Evolutionary conservation across 2,329 filamentous ascomycete species (phyloP), one percentile per base, ranked within the genome.

Genomic region (Xylaria sp.): DNA sequence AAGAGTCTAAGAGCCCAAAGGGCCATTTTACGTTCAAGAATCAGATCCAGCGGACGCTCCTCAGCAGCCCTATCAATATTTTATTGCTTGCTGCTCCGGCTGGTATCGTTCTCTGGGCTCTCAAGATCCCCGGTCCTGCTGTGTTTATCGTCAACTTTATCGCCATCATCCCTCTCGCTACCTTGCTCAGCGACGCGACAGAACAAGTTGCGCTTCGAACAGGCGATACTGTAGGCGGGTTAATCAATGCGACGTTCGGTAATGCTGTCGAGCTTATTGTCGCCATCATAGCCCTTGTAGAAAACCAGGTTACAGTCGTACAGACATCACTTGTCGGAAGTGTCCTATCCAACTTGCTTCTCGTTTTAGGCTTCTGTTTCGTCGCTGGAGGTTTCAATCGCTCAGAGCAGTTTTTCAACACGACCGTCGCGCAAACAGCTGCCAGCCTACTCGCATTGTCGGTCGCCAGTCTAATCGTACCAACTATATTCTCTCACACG

Each of bases 141-240:
- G 83, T 96, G 53, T 97, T 97, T 75, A 87, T 94, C 63, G 87
- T 97, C 79, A 97, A 97, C 81, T 97, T 97, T 75, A 87, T 97
- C 70, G 95, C 94, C 68, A 97, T 97, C 72, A 90, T 97, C 66
- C 94, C 94, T 0, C 84, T 97, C 45, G 95, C 95, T 2, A 92
- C 91, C 15, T 90, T 97, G 83, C 84, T 98, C 27, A 91, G 92
- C 73, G 97, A 92, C 74, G 92, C 93, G 0, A 97, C 95, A 0
- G 95, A 98, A 78, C 94, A 97, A 78, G 90, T 97, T 70, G 92
- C 94, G 2, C 80, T 94, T 61, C 86, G 90, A 64, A 91, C 90
- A 0, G 94, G 94, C 56, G 94, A 97, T 78, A 94, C 92, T 0
- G 81, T 97, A 2, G 95, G 95, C 68, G 95, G 94, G 63, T 82